Evolutionary conservation across 2,329 filamentous ascomycete species (phyloP).

Genomic region (Rutstroemia sp.): DNA sequence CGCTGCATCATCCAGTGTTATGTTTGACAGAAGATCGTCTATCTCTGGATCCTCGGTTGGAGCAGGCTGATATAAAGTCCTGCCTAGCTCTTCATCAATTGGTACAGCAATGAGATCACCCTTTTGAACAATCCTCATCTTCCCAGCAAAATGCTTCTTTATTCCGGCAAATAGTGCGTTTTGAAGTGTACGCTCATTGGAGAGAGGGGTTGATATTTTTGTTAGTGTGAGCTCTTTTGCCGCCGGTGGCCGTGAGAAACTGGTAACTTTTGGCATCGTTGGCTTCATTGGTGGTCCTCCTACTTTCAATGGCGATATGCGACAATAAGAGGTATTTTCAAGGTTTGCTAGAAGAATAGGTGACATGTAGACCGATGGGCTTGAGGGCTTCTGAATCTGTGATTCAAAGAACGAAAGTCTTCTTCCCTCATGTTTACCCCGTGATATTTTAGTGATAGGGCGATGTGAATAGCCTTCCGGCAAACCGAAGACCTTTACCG

Average conservation of each 20-base stretch:
- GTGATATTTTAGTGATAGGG: conserved; percentile 53
- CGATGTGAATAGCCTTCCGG: conserved; percentile 65
- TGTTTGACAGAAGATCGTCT: conserved; percentile 54
- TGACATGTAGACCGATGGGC: conserved; percentile 65
- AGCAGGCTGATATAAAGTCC: conserved; percentile 68
- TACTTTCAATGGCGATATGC: conserved; percentile 63
- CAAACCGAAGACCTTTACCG: conserved; percentile 81
- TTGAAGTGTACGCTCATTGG: conserved; percentile 78
- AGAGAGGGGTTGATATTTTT: conserved; percentile 82
- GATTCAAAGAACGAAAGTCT: conserved; percentile 59
- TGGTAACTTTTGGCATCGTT: conserved; percentile 48
- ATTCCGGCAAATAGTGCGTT: conserved; percentile 79
- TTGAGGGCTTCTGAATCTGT: conserved; percentile 53
- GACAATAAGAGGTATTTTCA: conserved; percentile 68
- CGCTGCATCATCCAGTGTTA: conserved; percentile 42
- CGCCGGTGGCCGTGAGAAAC: conserved; percentile 48
- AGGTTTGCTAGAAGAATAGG: conserved; percentile 84
- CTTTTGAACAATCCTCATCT: conserved; percentile 72
- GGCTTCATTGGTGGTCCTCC: conserved; percentile 40
- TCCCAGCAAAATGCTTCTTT: conserved; percentile 81
- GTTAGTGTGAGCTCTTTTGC: conserved; percentile 75
- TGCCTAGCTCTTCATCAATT: conserved; percentile 78
- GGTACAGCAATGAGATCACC: conserved; percentile 86
- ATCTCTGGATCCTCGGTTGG: conserved; percentile 53
- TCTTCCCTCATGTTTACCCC: conserved; percentile 43